Conservation (phyloP, 352 stramenopile species). For the Phytophthora vignae region DNA sequence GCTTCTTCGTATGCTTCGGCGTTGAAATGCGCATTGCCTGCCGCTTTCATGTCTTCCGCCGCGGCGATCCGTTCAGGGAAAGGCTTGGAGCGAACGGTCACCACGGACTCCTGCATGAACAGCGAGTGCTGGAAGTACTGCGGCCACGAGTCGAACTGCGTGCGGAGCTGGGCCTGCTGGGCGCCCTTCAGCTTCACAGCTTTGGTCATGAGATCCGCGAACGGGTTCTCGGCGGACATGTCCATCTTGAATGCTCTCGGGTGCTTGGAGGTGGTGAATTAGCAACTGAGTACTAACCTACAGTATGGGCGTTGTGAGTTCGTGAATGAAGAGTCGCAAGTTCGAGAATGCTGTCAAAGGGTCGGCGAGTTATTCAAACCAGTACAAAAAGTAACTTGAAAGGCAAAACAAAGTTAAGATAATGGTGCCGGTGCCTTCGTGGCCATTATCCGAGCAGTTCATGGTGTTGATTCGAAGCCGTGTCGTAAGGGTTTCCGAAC, state of each 20-base stretch:
- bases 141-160: slow-evolving; percentile 78
- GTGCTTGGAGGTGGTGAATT: background rate
- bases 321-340: slow-evolving; percentile 32
- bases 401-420: too few species aligned
- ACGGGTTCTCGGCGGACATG: slow-evolving; percentile 73
- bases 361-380: background rate
- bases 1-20: slow-evolving; percentile 66
- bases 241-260: slow-evolving; percentile 49
- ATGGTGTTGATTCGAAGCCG: too few species aligned
- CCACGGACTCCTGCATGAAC: slow-evolving; percentile 87
- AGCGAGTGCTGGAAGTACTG: slow-evolving; percentile 90
- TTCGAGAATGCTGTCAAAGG: slow-evolving; percentile 9
- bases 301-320: background rate
- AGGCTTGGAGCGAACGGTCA: slow-evolving; percentile 44
- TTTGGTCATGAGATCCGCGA: slow-evolving; percentile 87
- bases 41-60: slow-evolving; percentile 72
- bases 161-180: slow-evolving; percentile 82
- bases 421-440: too few species aligned
- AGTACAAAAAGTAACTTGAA: too few species aligned
- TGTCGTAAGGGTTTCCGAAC: too few species aligned
- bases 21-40: slow-evolving; percentile 71
- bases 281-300: background rate
- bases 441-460: too few species aligned
- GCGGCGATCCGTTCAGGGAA: slow-evolving; percentile 67
- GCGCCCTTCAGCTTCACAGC: slow-evolving; percentile 87